Evolutionary conservation across 1,284 basidiomycete species (phyloP), one percentile per base, ranked within the genome.

Genomic region (Volvariella volvacea): DNA sequence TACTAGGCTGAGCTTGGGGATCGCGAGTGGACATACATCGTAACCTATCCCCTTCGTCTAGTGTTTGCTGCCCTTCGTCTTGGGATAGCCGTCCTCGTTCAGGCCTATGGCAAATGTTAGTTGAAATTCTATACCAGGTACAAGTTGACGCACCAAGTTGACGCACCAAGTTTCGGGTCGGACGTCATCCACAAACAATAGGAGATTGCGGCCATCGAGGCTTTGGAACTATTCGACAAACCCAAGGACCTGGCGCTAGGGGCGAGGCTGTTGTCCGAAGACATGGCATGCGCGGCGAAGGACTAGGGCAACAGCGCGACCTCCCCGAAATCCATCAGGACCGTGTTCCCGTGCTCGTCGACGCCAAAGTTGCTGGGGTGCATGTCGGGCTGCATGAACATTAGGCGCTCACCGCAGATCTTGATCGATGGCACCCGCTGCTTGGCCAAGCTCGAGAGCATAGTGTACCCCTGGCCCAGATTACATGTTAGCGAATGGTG

Each of bases 371-470:
- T 60, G 48, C 51, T 48, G 31, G 17, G 7, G 46, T 60, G 19
- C 50, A 63, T 56, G 55, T 62, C 57, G 47, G 58, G 52, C 52
- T 62, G 60, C 39, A 49, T 55, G 50, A 60, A 55, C 22, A 59
- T 50, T 9, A 61, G 33, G 22, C 43, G 48, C 22, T 60, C 60
- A 45, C 44, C 40, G 39, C 37, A 36, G 22, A 61, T 20, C 19
- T 39, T 53, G 47, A 59, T 39, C 42, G 50, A n/a, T n/a, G n/a
- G 51, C 12, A 39, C 16, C 30, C 15, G 30, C 21, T 37, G 38
- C 31, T 40, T 10, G 14, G 22, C n/a, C 19, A 4, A 2, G 41
- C n/a, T 14, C 42, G 41, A 20, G 41, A 28, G 49, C 14, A 22
- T 30, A 37, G 16, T 32, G 30, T 33, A 22, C 17, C 21, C 42